These are phyloP conservation scores for Hemileccinum impolitum DNA, from an alignment of 768 basidiomycete species.

Conservation along the genomic window DNA sequence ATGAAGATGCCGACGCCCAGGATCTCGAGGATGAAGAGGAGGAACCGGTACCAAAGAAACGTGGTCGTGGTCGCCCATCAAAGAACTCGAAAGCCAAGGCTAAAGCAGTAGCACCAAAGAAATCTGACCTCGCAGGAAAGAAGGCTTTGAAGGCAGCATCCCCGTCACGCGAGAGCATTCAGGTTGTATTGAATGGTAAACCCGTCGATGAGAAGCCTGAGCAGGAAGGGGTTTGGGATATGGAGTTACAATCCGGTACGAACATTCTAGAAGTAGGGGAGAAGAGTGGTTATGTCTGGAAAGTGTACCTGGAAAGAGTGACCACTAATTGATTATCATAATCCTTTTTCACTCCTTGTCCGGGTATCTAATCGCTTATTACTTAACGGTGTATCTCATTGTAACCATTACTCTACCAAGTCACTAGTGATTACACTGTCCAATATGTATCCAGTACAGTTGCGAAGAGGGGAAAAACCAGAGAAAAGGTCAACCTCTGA, in stretches of 20 bases:
- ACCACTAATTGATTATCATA: slow-evolving; percentile 17
- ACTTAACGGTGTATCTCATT: slow-evolving; percentile 30
- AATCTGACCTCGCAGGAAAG: slow-evolving; percentile 36
- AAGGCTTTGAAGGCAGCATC: slow-evolving; percentile 41
- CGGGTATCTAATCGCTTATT: slow-evolving; percentile 29
- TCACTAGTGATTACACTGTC: slow-evolving; percentile 14
- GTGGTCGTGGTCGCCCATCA: slow-evolving; percentile 37
- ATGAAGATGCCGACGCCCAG: slow-evolving; percentile 45
- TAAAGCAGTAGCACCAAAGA: slow-evolving; percentile 32
- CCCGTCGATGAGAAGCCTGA: slow-evolving; percentile 45
- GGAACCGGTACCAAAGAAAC: slow-evolving; percentile 37
- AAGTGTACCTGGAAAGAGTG: slow-evolving; percentile 57
- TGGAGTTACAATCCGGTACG: slow-evolving; percentile 54
- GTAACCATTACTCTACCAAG: slow-evolving; percentile 26
- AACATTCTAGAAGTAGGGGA: slow-evolving; percentile 74
- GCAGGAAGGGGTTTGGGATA: slow-evolving; percentile 55
- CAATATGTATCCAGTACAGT: slow-evolving; percentile 3
- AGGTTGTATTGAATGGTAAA: slow-evolving; percentile 62
- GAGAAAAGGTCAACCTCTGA: slow-evolving; percentile 11
- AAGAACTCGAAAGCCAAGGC: slow-evolving; percentile 34
- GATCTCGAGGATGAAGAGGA: slow-evolving; percentile 47
- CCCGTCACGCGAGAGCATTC: slow-evolving; percentile 44
- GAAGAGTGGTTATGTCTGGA: slow-evolving; percentile 67
- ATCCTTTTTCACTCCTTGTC: slow-evolving; percentile 6
- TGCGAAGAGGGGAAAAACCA: not conserved